Conservation (phyloP, 352 stramenopile species). For the Phytophthora hybrid region DNA sequence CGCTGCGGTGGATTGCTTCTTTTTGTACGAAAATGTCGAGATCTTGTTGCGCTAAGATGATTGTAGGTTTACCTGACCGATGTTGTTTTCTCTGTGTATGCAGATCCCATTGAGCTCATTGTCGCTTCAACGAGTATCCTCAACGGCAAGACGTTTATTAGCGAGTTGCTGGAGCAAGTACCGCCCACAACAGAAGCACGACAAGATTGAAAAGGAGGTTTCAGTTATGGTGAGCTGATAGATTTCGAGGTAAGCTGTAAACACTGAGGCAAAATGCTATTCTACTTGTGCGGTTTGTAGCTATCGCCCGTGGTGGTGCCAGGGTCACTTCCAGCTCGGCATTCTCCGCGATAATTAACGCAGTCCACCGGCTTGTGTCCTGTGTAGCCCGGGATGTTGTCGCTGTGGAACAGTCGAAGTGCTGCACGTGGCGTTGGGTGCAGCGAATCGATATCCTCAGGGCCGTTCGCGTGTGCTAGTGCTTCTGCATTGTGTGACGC, state of each 20-base stretch:
- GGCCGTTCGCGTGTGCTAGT: constrained; percentile 62
- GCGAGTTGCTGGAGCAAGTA: constrained; percentile 58
- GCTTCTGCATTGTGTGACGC: constrained; percentile 69
- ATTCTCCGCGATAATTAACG: constrained; percentile 83
- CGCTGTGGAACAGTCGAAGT: constrained; percentile 79
- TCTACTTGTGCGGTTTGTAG: constrained; percentile 67
- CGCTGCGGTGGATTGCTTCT: constrained; percentile 71
- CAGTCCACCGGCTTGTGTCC: constrained; percentile 82
- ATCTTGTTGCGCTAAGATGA: neutral
- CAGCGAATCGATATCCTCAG: constrained; percentile 29
- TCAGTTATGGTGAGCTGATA: constrained; percentile 7
- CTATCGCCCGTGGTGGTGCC: constrained; percentile 70
- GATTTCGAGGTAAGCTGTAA: constrained; percentile 17
- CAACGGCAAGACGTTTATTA: constrained; percentile 65
- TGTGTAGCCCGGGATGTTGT: constrained; percentile 88
- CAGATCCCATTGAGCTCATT: constrained; percentile 73
- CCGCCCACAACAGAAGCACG: constrained; percentile 37
- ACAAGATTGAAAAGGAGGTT: constrained; percentile 9
- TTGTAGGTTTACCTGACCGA: constrained; percentile 12
- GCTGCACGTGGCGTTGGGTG: constrained; percentile 48
- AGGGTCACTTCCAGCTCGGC: constrained; percentile 60
- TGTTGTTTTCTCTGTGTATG: constrained; percentile 3
- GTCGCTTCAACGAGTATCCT: constrained; percentile 66
- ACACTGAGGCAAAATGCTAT: constrained; percentile 4
- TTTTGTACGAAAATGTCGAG: constrained; percentile 53